Evolutionary conservation across 257 asterid genomes (phyloP).

Genomic region (Gardenia jasminoides): DNA sequence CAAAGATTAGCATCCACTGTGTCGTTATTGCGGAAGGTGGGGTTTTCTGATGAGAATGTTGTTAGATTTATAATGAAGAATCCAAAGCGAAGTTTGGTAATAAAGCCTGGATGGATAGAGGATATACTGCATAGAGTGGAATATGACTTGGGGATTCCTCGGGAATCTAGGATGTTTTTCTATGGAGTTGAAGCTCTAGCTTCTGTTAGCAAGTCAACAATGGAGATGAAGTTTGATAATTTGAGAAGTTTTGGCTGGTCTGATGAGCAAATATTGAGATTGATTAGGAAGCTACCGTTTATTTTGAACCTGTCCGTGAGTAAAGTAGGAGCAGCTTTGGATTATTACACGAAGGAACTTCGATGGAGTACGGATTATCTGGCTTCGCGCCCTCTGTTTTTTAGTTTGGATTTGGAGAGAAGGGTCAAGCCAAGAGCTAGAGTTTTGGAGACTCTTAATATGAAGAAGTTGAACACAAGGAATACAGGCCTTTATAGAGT

Average conservation of each 20-base stretch:
- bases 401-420: not conserved
- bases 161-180: constrained; percentile 15
- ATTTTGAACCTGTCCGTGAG: not conserved
- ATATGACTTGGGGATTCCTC: constrained; percentile 24
- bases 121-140: constrained; percentile 21
- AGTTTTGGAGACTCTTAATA: not conserved
- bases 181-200: not conserved
- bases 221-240: not conserved
- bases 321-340: not conserved
- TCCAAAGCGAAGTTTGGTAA: constrained; percentile 7
- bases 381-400: not conserved
- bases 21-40: not conserved
- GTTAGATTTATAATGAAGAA: constrained; percentile 2
- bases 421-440: not conserved
- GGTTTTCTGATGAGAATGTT: constrained; percentile 6
- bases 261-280: not conserved
- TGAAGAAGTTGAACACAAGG: not conserved
- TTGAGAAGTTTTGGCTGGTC: not conserved
- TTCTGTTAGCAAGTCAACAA: not conserved
- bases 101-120: constrained; percentile 7
- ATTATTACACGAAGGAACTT: not conserved
- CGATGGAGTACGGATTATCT: not conserved
- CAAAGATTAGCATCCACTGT: not conserved
- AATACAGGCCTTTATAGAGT: not conserved
- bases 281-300: not conserved